These are phyloP conservation scores for Sporothrix sp. DNA, from an alignment of 2,329 filamentous ascomycete species.

Conservation along the genomic window DNA sequence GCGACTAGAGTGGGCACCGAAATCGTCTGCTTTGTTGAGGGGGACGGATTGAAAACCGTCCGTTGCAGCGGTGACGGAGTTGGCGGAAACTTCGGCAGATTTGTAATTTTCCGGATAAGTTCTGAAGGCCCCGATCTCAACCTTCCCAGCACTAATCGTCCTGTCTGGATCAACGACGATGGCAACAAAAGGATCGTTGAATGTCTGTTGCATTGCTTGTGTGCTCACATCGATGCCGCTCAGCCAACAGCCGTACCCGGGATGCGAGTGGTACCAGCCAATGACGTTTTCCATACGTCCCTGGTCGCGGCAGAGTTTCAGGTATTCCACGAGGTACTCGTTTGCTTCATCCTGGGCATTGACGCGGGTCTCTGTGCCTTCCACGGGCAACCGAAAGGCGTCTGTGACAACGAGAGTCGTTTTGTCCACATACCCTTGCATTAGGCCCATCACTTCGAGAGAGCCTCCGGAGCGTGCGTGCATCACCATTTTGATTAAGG, in stretches of 20 bases:
- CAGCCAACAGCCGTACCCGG: slow-evolving; percentile 96
- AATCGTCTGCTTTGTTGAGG: slow-evolving; percentile 88
- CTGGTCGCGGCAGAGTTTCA: slow-evolving; percentile 65
- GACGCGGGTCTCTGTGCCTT: slow-evolving; percentile 96
- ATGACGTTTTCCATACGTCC: slow-evolving; percentile 81
- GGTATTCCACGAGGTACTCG: slow-evolving; percentile 89
- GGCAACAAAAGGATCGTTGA: slow-evolving; percentile 83
- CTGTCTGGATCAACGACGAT: slow-evolving; percentile 95
- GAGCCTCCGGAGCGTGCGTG: slow-evolving; percentile 90
- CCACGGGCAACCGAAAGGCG: slow-evolving; percentile 85
- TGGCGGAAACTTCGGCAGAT: slow-evolving; percentile 24
- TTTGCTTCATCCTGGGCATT: slow-evolving; percentile 94
- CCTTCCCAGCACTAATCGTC: slow-evolving; percentile 87
- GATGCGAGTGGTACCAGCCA: slow-evolving; percentile 97
- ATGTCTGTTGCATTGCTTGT: slow-evolving; percentile 74
- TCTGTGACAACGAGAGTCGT: slow-evolving; percentile 88
- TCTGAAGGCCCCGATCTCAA: slow-evolving; percentile 94
- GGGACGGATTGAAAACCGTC: slow-evolving; percentile 71
- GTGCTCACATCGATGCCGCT: slow-evolving; percentile 92
- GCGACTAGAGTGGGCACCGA: slow-evolving; percentile 79
- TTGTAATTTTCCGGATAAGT: slow-evolving; percentile 74
- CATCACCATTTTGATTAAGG: slow-evolving; percentile 98
- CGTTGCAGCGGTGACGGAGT: slow-evolving; percentile 29
- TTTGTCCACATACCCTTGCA: slow-evolving; percentile 86
- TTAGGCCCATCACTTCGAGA: slow-evolving; percentile 94